phyloP scores from a whole-genome alignment of 2,329 filamentous ascomycete genomes.

The Lojkania enalia region DNA sequence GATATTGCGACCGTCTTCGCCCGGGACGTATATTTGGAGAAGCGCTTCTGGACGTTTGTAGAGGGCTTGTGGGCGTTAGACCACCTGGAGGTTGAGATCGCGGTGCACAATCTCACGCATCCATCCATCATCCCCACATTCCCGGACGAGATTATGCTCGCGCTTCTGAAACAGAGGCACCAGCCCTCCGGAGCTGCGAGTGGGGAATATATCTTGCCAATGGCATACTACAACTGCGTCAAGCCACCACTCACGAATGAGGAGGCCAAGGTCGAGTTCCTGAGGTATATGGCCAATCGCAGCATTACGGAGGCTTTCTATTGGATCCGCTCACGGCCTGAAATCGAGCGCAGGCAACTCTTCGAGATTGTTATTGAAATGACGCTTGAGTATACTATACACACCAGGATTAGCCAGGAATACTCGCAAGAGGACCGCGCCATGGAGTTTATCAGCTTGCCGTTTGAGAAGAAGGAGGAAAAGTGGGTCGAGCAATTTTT shows the following conservation, averaged over 20 bases:
- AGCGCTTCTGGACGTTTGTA: slow-evolving; percentile 78
- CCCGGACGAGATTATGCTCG: slow-evolving; percentile 76
- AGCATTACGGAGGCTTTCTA: slow-evolving; percentile 74
- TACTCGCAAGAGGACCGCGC: slow-evolving; percentile 57
- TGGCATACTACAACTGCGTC: slow-evolving; percentile 78
- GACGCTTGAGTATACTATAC: slow-evolving; percentile 24
- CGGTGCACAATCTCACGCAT: slow-evolving; percentile 76
- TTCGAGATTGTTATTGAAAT: slow-evolving; percentile 66
- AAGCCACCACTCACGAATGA: slow-evolving; percentile 70
- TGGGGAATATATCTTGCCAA: slow-evolving; percentile 54
- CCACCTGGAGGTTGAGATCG: slow-evolving; percentile 64
- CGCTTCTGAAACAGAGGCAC: slow-evolving; percentile 64
- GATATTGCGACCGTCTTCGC: slow-evolving; percentile 63
- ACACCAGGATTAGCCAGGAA: slow-evolving; percentile 14
- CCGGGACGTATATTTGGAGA: slow-evolving; percentile 65
- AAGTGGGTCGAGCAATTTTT: slow-evolving; percentile 73
- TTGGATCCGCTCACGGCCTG: slow-evolving; percentile 69
- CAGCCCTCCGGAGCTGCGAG: slow-evolving; percentile 55
- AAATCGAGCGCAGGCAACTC: slow-evolving; percentile 63
- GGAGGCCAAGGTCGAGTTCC: slow-evolving; percentile 67
- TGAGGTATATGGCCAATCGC: slow-evolving; percentile 67
- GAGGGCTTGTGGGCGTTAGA: slow-evolving; percentile 83
- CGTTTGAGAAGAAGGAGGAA: slow-evolving; percentile 72
- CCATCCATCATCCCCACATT: slow-evolving; percentile 81
- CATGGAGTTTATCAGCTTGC: slow-evolving; percentile 71